A percentile compares a stretch with the other conserved stretches of the same genome.
phyloP scores from a whole-genome alignment of 208 protist species.

The Wallacemonas sp. region DNA sequence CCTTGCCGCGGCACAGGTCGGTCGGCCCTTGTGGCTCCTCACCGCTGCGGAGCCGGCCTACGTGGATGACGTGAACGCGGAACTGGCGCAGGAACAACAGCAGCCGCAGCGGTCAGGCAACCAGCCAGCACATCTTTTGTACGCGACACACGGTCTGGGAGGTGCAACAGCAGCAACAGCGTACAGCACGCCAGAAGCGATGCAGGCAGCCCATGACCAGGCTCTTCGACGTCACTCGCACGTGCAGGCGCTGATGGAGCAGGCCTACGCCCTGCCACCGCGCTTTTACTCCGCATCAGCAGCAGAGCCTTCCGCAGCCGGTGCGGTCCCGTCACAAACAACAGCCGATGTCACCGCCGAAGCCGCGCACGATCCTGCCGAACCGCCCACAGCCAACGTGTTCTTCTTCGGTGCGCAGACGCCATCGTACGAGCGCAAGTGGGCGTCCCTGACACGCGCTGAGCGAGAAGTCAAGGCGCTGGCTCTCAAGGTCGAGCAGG shows the following conservation, averaged over 20 bases:
- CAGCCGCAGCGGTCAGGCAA: too few species aligned
- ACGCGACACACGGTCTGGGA: too few species aligned
- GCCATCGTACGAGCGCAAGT: conserved; percentile 9
- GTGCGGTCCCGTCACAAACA: not conserved
- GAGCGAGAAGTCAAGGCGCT: not conserved
- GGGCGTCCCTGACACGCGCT: not conserved
- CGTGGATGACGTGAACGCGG: not conserved
- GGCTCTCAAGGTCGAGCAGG: not conserved
- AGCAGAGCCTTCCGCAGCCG: not conserved
- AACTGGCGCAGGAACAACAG: not conserved
- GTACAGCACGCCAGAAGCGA: too few species aligned
- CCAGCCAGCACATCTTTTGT: too few species aligned
- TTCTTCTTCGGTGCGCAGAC: conserved; percentile 10
- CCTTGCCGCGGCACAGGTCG: conserved; percentile 4
- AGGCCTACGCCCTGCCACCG: conserved; percentile 10
- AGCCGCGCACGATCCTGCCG: not conserved
- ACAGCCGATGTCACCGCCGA: not conserved
- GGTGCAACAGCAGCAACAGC: too few species aligned
- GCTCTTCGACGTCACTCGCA: too few species aligned
- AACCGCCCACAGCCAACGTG: not conserved
- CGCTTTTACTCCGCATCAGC: not conserved
- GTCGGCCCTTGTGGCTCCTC: conserved; percentile 15
- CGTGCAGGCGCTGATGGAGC: conserved; percentile 1
- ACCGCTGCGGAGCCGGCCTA: not conserved
- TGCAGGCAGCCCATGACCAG: not conserved